Base-by-base conservation (phyloP, 1,284 basidiomycete genomes). In the Ganoderma lucidum region DNA sequence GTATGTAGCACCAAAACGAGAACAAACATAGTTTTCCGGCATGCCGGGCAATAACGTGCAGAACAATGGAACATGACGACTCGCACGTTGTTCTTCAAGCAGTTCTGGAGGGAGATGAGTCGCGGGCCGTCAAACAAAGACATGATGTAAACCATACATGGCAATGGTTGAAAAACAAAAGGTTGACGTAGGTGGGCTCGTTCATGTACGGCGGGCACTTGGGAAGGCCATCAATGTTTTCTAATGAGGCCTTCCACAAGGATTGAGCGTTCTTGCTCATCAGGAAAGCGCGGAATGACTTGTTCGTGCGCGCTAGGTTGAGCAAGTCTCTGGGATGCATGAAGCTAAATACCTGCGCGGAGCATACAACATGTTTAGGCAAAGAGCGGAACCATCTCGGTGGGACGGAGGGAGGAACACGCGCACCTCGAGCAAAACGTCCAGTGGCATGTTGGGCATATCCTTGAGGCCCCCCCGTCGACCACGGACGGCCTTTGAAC, bases 381-480 rank as follows among this genome's bases (percentile, higher is more conserved):
- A n/a, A 28, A 12, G 0, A n/a, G 12, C 35, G 28, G 9, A 3
- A 3, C 53, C 12, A 62, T 35, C 6, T 2, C 23, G 10, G 23
- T 3, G 10, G 30, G 10, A 19, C 30, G 30, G 6, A 12, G 15
- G 51, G 28, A 12, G 17, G 2, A 19, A n/a, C 6, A 53, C 9
- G n/a, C 71, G n/a, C 45, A 71, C 73, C 67, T 74, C 70, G 15
- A 67, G 45, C 17, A 81, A 65, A 35, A 75, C 69, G 55, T 81
- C 79, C 37, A 83, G 75, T 65, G 75, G 75, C 69, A 75, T 68
- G 19, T 70, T 55, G 17, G 67, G 70, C 65, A 73, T 69, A 17
- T 66, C 63, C 45, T 30, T 37, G 9, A 68, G 58, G 8, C 58
- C 48, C 9, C 62, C 66, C 42, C 59, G 44, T 17, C 48, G 48